Evolutionary conservation across 208 protist genomes (phyloP).

Genomic region (Leptomonas seymouri): DNA sequence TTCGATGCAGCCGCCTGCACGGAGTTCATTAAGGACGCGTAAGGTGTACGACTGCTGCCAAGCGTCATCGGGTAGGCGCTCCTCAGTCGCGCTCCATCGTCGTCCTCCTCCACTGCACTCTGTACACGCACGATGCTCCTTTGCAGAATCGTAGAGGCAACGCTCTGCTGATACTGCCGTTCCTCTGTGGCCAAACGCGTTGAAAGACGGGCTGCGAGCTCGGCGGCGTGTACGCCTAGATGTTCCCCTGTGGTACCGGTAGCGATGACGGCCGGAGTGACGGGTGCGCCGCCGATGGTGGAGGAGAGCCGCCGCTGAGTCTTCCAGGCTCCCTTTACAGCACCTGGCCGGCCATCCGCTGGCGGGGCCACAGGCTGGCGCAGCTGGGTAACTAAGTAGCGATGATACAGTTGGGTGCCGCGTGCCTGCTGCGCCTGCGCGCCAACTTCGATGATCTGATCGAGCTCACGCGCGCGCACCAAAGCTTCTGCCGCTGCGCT

Average conservation of each 20-base stretch:
- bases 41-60: slow-evolving; percentile 29
- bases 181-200: slow-evolving; percentile 26
- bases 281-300: slow-evolving; percentile 10
- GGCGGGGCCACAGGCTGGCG: slow-evolving; percentile 36
- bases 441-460: slow-evolving; percentile 50
- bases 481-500: slow-evolving; percentile 37
- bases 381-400: slow-evolving; percentile 63
- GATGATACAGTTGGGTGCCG: slow-evolving; percentile 43
- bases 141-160: slow-evolving; percentile 7
- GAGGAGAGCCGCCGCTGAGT: slow-evolving; percentile 29
- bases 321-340: slow-evolving; percentile 32
- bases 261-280: not conserved
- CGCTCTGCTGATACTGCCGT: slow-evolving; percentile 23
- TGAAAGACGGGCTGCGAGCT: slow-evolving; percentile 22
- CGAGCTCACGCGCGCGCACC: slow-evolving; percentile 43
- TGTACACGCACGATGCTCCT: not conserved
- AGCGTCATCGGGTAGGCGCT: slow-evolving; percentile 9
- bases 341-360: slow-evolving; percentile 28
- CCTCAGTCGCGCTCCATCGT: not conserved
- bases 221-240: not conserved
- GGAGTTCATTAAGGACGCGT: slow-evolving; percentile 22
- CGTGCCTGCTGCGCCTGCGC: slow-evolving; percentile 39
- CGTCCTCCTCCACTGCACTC: not conserved
- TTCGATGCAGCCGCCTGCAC: slow-evolving; percentile 17
- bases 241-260: not conserved